These are phyloP conservation scores for Leccinum uliginosum DNA, from an alignment of 768 basidiomycete genomes.

Conservation along the genomic window DNA sequence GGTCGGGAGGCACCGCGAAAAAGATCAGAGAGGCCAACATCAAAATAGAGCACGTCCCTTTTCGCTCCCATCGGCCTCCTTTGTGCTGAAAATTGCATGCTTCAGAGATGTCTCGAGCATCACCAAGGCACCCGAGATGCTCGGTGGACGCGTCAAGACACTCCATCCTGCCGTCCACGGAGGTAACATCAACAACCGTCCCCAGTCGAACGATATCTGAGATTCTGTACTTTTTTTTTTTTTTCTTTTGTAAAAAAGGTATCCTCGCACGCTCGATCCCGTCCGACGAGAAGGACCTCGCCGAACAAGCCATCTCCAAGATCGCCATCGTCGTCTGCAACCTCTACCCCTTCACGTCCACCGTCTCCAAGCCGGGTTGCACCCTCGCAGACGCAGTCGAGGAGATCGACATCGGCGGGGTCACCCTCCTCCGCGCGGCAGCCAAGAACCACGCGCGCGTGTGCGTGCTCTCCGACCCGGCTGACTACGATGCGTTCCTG, in stretches of 20 bases:
- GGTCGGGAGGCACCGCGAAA: conserved; percentile 97
- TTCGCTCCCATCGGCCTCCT: not conserved
- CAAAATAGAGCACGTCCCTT: conserved; percentile 72
- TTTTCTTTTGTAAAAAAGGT: too few species aligned
- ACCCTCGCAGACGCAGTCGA: conserved; percentile 92
- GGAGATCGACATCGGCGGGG: conserved; percentile 98
- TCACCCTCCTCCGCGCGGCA: conserved; percentile 94
- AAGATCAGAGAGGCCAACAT: conserved; percentile 93
- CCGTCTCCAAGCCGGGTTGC: conserved; percentile 83
- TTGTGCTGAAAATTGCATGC: conserved; percentile 5
- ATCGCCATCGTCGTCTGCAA: conserved; percentile 99
- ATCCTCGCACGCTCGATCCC: conserved; percentile 91
- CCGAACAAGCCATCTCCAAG: conserved; percentile 78
- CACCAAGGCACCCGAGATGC: conserved; percentile 98
- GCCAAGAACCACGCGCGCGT: conserved; percentile 98
- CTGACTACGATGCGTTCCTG: conserved; percentile 83
- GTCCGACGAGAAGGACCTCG: conserved; percentile 84
- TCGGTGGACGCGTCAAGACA: conserved; percentile 97
- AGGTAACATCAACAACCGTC: conserved; percentile 46
- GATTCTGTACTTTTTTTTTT: not conserved
- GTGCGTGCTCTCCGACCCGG: conserved; percentile 81
- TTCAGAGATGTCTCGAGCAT: conserved; percentile 93
- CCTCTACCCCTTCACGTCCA: conserved; percentile 93
- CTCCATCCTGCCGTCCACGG: conserved; percentile 98
- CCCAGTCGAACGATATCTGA: conserved; percentile 1